Evolutionary conservation across 2,329 filamentous ascomycete species (phyloP).

Genomic region (Neoscytalidium dimidiatum): DNA sequence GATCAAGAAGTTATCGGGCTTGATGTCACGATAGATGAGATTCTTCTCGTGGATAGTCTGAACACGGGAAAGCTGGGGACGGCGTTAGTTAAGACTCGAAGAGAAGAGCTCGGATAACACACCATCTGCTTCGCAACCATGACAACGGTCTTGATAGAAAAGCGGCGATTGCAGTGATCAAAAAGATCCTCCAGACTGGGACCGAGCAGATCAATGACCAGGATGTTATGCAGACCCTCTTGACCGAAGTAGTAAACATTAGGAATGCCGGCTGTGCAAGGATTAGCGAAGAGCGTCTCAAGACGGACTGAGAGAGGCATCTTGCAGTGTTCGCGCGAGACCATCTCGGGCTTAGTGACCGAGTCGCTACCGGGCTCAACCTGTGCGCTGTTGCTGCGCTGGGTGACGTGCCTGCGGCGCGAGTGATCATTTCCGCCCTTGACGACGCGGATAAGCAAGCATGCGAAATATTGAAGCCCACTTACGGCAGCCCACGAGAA

Average conservation of each 20-base stretch:
- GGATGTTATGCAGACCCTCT: conserved; percentile 96
- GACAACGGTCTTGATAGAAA: conserved; percentile 95
- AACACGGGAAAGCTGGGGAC: conserved; percentile 75
- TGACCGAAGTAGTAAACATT: conserved; percentile 99
- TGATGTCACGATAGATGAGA: conserved; percentile 98
- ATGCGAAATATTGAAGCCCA: conserved; percentile 35
- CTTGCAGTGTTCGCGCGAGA: conserved; percentile 7
- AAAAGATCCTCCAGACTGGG: conserved; percentile 96
- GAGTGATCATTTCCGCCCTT: conserved; percentile 13
- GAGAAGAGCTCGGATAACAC: conserved; percentile 31
- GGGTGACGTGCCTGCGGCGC: conserved; percentile 14
- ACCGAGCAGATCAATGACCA: conserved; percentile 94
- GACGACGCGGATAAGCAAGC: conserved; percentile 21
- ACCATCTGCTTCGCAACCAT: conserved; percentile 99
- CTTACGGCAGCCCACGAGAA: conserved; percentile 98
- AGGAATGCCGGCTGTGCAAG: conserved; percentile 79
- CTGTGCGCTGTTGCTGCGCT: conserved; percentile 15
- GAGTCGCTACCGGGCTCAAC: conserved; percentile 13
- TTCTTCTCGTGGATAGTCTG: conserved; percentile 98
- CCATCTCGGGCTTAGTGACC: conserved; percentile 14
- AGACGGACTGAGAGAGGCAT: background rate
- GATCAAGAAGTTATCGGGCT: conserved; percentile 98
- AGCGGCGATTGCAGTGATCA: conserved; percentile 93
- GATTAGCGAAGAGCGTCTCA: conserved; percentile 35
- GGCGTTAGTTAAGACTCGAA: conserved; percentile 21